Evolutionary conservation across 2,329 filamentous ascomycete genomes (phyloP), one percentile per base, ranked within the genome.

Genomic region (Ascocoryne sarcoides): DNA sequence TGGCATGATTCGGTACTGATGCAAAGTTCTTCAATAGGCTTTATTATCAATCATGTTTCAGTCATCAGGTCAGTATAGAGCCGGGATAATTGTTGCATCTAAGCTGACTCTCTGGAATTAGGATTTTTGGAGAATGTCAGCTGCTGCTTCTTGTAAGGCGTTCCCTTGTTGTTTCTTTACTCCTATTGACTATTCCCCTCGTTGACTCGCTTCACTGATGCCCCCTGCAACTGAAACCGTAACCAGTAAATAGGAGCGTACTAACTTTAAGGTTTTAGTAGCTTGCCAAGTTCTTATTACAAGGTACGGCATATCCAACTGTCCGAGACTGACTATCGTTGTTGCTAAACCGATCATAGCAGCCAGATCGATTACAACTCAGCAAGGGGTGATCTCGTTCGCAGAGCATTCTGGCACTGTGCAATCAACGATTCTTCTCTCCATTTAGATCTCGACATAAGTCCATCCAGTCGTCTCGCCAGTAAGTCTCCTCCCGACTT

Each of bases 121-220:
- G 70, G 75, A 79, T 45, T 77, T 75, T 47, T 79, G 76, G 75
- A 67, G 73, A 39, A 70, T 73, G 59, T 68, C 66, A 4, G 68
- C 68, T 3, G 65, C 65, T 14, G 75, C 76, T 3, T 78, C 75
- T 46, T 71, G 76, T 52, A 65, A 72, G 2, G 54, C 79, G 23
- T 63, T 79, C 45, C 67, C 66, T 32, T 75, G 71, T 73, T 75
- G 57, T 30, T 42, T 36, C 66, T 32, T 75, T 71, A 73, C 75
- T 57, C 29, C 41, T 38, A 15, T 29, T 32, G 4, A 31, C 18
- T 35, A 7, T 14, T 37, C 19, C 26, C 43, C 21, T 14, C n/a
- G 43, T 30, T 12, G 35, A 15, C 28, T 8, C 32, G 29, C 48
- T 9, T 28, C 33, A 18, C 44, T 51, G 23, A 45, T 4, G n/a